phyloP scores from a whole-genome alignment of 148 eudicot species.

The Camellia lanceoleosa region DNA sequence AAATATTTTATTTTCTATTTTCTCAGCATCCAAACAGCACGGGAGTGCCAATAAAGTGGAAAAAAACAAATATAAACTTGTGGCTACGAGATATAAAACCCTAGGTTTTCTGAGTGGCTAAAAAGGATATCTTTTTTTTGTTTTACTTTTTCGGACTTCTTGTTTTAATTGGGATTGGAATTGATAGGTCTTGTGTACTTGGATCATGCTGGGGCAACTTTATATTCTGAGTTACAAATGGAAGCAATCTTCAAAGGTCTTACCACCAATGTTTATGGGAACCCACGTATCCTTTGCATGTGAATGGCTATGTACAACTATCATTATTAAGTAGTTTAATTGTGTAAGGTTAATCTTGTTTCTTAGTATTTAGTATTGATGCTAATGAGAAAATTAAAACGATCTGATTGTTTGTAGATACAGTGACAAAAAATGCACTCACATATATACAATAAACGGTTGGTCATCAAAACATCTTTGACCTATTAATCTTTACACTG shows the following conservation, averaged over 20 bases:
- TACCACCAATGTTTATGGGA: slow-evolving; percentile 67
- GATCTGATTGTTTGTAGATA: not conserved
- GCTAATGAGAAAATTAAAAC: not conserved
- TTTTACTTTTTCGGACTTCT: not conserved
- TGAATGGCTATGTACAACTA: not conserved
- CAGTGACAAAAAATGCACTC: not conserved
- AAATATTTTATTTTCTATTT: not conserved
- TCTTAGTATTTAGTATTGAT: not conserved
- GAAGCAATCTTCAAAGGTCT: slow-evolving; percentile 76
- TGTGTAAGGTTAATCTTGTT: not conserved
- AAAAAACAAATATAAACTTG: too few species aligned
- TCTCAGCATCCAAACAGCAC: not conserved
- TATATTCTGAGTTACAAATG: slow-evolving; percentile 91
- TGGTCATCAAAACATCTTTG: too few species aligned
- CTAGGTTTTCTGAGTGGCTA: not conserved
- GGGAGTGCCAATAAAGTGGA: not conserved
- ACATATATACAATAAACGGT: not conserved
- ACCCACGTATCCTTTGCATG: slow-evolving; percentile 77
- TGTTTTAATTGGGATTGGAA: slow-evolving; percentile 1
- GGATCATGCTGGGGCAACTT: slow-evolving; percentile 97
- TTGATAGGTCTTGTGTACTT: slow-evolving; percentile 65
- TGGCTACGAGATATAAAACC: too few species aligned
- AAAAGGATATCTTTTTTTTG: not conserved
- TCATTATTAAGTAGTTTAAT: not conserved
- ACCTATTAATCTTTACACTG: too few species aligned